Conservation (phyloP, 2,329 filamentous ascomycete species). For the Stenocarpella maydis region DNA sequence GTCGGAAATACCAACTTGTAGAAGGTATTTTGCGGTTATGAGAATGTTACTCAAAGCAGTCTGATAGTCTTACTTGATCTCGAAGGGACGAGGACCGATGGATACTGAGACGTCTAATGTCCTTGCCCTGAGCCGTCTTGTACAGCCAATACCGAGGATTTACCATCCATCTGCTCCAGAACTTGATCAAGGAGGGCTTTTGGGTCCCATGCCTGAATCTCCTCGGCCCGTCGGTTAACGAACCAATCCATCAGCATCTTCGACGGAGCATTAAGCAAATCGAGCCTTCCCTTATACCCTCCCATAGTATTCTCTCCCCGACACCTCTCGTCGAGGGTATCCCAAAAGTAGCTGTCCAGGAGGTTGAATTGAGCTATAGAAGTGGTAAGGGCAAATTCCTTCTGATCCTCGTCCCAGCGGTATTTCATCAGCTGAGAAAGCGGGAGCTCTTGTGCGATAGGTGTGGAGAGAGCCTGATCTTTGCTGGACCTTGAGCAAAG, state of each 20-base stretch:
- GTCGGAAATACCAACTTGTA: no score
- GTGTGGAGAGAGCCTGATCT: neutral
- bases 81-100: no score
- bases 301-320: neutral
- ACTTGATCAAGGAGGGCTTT: neutral
- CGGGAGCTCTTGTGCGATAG: neutral
- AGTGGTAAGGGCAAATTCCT: neutral
- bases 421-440: slow-evolving; percentile 5
- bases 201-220: neutral
- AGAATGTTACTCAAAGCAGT: no score
- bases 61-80: no score
- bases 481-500: neutral
- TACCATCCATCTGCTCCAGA: neutral
- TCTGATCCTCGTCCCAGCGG: neutral
- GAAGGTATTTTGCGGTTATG: no score
- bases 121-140: no score
- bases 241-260: slow-evolving; percentile 13
- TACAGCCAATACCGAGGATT: neutral
- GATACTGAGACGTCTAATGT: no score
- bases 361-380: neutral
- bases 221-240: neutral
- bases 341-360: neutral
- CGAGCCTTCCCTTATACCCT: neutral
- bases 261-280: neutral
- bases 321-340: neutral